Percentiles rank a stretch among this genome's conserved stretches.
Evolutionary conservation across 495 filamentous ascomycete species (phyloP).

Genomic region (Penicillium arizonense): DNA sequence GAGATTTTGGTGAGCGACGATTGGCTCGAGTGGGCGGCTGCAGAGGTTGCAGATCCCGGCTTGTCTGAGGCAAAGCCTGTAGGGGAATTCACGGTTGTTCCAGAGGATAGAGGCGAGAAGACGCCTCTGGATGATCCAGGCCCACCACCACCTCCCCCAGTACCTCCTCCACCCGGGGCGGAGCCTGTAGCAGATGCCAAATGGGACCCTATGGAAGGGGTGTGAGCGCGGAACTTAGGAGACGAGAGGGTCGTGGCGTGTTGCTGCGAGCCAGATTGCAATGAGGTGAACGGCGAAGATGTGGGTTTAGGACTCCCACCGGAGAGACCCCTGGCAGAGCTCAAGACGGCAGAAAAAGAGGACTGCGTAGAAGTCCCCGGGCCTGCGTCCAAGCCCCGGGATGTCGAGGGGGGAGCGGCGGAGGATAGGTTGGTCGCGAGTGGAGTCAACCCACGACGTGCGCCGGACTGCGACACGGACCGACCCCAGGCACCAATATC

Average conservation of each 20-base stretch:
- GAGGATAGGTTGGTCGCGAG: slow-evolving; percentile 57
- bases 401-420: slow-evolving; percentile 41
- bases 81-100: slow-evolving; percentile 61
- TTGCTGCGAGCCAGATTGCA: slow-evolving; percentile 62
- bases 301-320: slow-evolving; percentile 51
- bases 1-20: slow-evolving; percentile 75
- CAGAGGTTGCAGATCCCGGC: slow-evolving; percentile 41
- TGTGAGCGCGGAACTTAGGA: slow-evolving; percentile 58
- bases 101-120: slow-evolving; percentile 63
- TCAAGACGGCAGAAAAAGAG: slow-evolving; percentile 57
- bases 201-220: slow-evolving; percentile 58
- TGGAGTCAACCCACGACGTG: slow-evolving; percentile 62
- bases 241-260: slow-evolving; percentile 56
- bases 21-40: slow-evolving; percentile 44
- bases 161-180: slow-evolving; percentile 58
- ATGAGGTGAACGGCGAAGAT: slow-evolving; percentile 52
- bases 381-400: slow-evolving; percentile 45
- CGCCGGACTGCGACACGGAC: slow-evolving; percentile 54
- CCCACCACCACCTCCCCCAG: slow-evolving; percentile 59
- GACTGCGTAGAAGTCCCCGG: slow-evolving; percentile 49
- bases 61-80: slow-evolving; percentile 55
- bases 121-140: slow-evolving; percentile 54
- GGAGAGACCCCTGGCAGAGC: slow-evolving; percentile 45
- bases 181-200: slow-evolving; percentile 55
- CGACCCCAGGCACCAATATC: slow-evolving; percentile 63